Base-by-base conservation (phyloP, 2,329 filamentous ascomycete species). In the Diplocarpon rosae region DNA sequence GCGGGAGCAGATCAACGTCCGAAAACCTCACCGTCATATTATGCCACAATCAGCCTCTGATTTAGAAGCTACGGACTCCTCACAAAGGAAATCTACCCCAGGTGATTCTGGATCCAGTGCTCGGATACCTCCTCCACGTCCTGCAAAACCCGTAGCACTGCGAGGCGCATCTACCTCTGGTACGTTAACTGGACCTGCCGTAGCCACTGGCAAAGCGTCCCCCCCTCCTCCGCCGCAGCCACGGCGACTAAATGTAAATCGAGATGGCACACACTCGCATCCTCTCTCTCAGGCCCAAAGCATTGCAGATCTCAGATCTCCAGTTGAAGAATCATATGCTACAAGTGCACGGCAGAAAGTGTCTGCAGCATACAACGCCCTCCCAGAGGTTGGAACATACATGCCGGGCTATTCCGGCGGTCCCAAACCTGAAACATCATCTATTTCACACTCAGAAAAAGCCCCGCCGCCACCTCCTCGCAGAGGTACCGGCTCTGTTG, bases 121-220 rank as follows among this genome's bases (percentile, higher is more conserved):
- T 12, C 54, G 53, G 29, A 57, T 63, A 8, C 67, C 71, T 5
- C 76, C 76, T 0, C 75, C 74, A 8, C 70, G 72, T 11, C 78
- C 78, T 0, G 63, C 62, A 3, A 83, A 83, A 57, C 78, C 78
- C 0, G 58, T 65, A 0, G 69, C 75, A 1, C 61, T 83, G 20
- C 66, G 75, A 46, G 69, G 73, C 51, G 51, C 61, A 11, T 49
- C 55, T 32, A 52, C 50, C 15, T 51, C 52, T 20, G 46, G 52
- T 24, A 24, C 20, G 7, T 24, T 24, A 35, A 45, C 65, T 41
- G 65, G 70, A 42, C 20, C 39, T 16, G 20, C 68, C 65, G 1
- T 57, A 68, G 2, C 59, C 64, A 7, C 65, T 66, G 48, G 66
- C 63, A 49, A 66, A 67, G 12, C 63, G 14, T 60, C 61, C 1